Base-by-base conservation (phyloP, 2,329 filamentous ascomycete genomes). In the Tothia fuscella region DNA sequence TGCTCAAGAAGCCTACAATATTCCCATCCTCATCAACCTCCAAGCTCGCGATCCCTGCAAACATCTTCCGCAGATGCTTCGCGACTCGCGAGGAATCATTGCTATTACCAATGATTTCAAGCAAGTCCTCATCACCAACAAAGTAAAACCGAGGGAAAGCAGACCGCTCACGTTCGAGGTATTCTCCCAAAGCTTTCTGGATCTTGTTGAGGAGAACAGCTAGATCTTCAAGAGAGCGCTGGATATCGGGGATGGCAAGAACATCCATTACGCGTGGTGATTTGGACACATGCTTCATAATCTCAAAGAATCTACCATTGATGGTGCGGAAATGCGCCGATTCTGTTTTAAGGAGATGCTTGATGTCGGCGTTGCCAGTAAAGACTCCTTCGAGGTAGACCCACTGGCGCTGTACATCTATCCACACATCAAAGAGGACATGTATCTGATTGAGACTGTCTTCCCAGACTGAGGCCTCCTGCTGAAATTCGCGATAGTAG, bases 41-140 rank as follows among this genome's bases (percentile, higher is more conserved):
- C 26, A 98, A 73, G 3, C 91, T 91, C 4, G 82, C 89, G 36
- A 98, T 71, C 47, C 91, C 91, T 48, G 93, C 91, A 68, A 99
- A 99, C 91, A 99, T 99, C 70, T 99, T 99, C 61, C 93, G 89
- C 69, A 99, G 87, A 66, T 99, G 93, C 61, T 98, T 98, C 30
- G 91, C 86, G 50, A 98, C 93, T 42, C 91, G 87, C 46, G 91
- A 67, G 7, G 89, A 94, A 56, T 99, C 91, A 55, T 95, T 95
- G 65, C 89, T 96, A 61, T 99, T 99, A 57, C 91, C 91, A 49
- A 99, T 99, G 65, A 99, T 99, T 61, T 99, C 91, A 19, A 99
- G 72, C 44, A 99, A 68, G 62, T 99, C 91, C 57, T 99, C 93
- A 54, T 99, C 93, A 60, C 91, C 91, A 43, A 99, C 93, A 53